phyloP scores from a whole-genome alignment of 2,329 filamentous ascomycete genomes.

The Paraphaeosphaeria minitans region DNA sequence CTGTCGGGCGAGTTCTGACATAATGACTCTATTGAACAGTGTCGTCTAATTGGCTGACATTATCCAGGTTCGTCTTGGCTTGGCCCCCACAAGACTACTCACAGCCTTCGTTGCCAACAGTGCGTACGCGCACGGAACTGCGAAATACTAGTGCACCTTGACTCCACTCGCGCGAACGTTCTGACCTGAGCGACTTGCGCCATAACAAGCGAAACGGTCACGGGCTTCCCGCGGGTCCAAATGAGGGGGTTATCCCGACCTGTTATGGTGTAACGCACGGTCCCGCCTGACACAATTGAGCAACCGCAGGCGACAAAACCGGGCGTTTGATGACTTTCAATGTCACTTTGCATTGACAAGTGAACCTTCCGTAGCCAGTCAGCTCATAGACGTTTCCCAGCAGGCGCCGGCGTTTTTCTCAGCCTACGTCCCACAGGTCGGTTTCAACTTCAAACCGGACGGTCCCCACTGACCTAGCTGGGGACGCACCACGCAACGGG shows the following conservation, averaged over 20 bases:
- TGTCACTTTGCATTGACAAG: slow-evolving; percentile 7
- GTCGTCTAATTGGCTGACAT: slow-evolving; percentile 17
- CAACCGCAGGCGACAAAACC: slow-evolving; percentile 1
- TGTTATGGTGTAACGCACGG: slow-evolving; percentile 3
- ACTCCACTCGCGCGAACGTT: slow-evolving; percentile 1
- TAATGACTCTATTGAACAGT: slow-evolving; percentile 19
- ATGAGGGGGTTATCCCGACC: background rate
- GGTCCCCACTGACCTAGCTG: background rate
- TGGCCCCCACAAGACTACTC: slow-evolving; percentile 5
- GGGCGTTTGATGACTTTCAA: slow-evolving; percentile 27
- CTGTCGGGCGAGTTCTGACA: slow-evolving; percentile 23
- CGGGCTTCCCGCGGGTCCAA: background rate
- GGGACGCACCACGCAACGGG: slow-evolving; percentile 6
- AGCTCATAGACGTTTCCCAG: background rate
- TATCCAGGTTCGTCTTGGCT: background rate
- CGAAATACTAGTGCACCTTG: background rate
- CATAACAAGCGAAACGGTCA: background rate
- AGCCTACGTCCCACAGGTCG: background rate
- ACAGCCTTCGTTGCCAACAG: background rate
- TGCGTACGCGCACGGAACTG: background rate
- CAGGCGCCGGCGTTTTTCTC: slow-evolving; percentile 2
- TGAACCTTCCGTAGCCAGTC: background rate
- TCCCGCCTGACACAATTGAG: background rate
- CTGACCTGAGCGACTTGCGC: background rate
- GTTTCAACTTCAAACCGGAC: slow-evolving; percentile 2